These are phyloP conservation scores for Pythium folliculosum DNA, from an alignment of 352 stramenopile genomes.

Conservation along the genomic window DNA sequence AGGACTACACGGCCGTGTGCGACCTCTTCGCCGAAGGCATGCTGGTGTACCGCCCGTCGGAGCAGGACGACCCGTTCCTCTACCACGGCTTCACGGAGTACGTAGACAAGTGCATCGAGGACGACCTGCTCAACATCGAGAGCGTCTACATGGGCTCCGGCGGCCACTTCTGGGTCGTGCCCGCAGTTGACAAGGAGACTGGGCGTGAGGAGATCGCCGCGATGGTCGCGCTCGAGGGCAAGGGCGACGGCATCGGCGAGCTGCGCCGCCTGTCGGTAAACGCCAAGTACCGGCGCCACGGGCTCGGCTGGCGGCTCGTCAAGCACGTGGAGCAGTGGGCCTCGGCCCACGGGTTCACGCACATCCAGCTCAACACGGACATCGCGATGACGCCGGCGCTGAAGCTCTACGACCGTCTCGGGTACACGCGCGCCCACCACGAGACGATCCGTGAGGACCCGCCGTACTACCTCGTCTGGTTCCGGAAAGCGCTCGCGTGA, in stretches of 20 bases:
- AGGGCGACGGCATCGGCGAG: slow-evolving; percentile 32
- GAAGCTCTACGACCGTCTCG: slow-evolving; percentile 26
- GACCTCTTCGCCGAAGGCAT: slow-evolving; percentile 29
- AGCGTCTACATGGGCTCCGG: slow-evolving; percentile 38
- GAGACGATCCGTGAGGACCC: slow-evolving; percentile 11
- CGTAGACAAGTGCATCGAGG: slow-evolving; percentile 8
- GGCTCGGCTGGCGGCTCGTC: slow-evolving; percentile 39
- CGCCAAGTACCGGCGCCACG: slow-evolving; percentile 34
- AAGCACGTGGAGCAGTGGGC: slow-evolving; percentile 50
- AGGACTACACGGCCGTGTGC: slow-evolving; percentile 19
- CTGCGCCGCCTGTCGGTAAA: slow-evolving; percentile 45
- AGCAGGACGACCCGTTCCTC: slow-evolving; percentile 17
- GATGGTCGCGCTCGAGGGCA: slow-evolving; percentile 42
- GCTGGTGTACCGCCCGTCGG: background rate
- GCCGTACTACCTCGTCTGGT: slow-evolving; percentile 18
- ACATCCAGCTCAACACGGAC: slow-evolving; percentile 41
- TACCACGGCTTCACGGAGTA: slow-evolving; percentile 32
- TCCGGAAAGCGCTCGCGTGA: slow-evolving; percentile 10
- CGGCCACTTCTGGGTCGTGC: slow-evolving; percentile 18
- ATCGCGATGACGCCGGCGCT: slow-evolving; percentile 36
- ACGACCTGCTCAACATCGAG: slow-evolving; percentile 43
- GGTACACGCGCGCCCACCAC: slow-evolving; percentile 21
- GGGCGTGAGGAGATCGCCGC: slow-evolving; percentile 28
- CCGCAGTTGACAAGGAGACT: background rate
- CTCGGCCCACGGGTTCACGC: slow-evolving; percentile 20